Evolutionary conservation across 495 filamentous ascomycete genomes (phyloP), one percentile per base, ranked within the genome.

Genomic region (Tuber calosporum): DNA sequence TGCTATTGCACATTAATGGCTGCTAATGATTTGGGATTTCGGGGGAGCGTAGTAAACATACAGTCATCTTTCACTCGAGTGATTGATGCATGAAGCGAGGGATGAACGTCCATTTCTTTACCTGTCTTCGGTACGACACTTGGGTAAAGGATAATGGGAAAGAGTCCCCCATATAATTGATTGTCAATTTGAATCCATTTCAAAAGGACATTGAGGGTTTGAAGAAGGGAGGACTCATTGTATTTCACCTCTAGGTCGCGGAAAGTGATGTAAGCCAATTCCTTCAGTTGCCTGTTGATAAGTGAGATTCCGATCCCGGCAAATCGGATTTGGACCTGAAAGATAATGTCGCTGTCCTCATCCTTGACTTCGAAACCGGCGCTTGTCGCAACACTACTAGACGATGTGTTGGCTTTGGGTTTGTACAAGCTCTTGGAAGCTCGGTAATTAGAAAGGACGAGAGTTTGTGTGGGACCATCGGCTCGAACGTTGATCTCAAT

Each of bases 151-250:
- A 99, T 89, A 83, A 99, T 96, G 0, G 95, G 95, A 86, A 99
- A 99, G 76, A 99, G 93, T 20, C 95, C 95, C 62, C 95, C 95
- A 81, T 98, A 99, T 37, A 99, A 89, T 81, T 99, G 95, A 80
- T 99, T 99, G 84, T 99, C 95, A 80, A 99, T 94, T 82, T 99
- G 95, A 68, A 99, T 93, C 95, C 95, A 99, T 82, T 97, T 98
- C 82, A 97, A 91, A 0, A 91, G 91, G 15, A 93, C 86, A 68
- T 91, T 92, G 73, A 97, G 83, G 7, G 92, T 97, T 83, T 98
- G 95, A 81, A 95, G 97, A 19, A 97, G 84, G 39, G 87, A 85
- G n/a, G 96, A 97, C 81, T 98, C 95, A 72, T 88, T 91, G 81
- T 92, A 96, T 76, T 94, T 94, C 77, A 98, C 85, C 79, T 95